Evolutionary conservation across 306 rosid species (phyloP).

Genomic region (Canavalia gladiata): DNA sequence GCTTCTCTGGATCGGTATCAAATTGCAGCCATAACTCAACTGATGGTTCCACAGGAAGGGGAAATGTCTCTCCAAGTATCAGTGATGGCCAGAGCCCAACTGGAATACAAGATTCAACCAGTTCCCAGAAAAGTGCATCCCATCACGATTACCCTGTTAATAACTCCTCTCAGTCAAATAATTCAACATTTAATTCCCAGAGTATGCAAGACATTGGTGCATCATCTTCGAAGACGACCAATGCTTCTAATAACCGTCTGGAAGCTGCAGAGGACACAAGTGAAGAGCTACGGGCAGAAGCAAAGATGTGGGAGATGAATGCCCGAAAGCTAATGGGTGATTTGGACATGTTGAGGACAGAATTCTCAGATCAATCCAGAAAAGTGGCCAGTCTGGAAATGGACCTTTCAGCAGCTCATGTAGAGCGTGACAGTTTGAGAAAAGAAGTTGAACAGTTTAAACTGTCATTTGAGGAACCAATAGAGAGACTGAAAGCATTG

Average conservation of each 20-base stretch:
- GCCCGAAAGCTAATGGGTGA: slow-evolving; percentile 85
- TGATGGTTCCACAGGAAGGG: slow-evolving; percentile 55
- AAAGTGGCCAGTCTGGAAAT: slow-evolving; percentile 58
- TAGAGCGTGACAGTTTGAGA: slow-evolving; percentile 59
- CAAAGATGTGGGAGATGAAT: slow-evolving; percentile 97
- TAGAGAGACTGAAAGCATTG: slow-evolving; percentile 51
- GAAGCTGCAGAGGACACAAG: slow-evolving; percentile 66
- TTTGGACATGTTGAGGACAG: slow-evolving; percentile 70
- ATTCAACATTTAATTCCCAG: slow-evolving; percentile 46
- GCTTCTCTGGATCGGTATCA: slow-evolving; percentile 58
- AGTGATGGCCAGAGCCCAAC: slow-evolving; percentile 48
- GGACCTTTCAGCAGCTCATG: slow-evolving; percentile 69
- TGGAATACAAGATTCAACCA: slow-evolving; percentile 49
- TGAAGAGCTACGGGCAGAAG: slow-evolving; percentile 87
- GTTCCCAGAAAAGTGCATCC: slow-evolving; percentile 57
- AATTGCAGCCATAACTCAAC: slow-evolving; percentile 55
- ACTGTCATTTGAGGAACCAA: slow-evolving; percentile 53
- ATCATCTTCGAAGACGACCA: slow-evolving; percentile 44
- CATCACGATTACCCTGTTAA: slow-evolving; percentile 41
- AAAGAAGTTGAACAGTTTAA: slow-evolving; percentile 70
- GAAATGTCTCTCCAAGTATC: slow-evolving; percentile 48
- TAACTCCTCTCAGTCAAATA: slow-evolving; percentile 43
- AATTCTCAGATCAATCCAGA: slow-evolving; percentile 71
- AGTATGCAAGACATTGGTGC: slow-evolving; percentile 42
- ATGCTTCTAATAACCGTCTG: slow-evolving; percentile 45